These are phyloP conservation scores for Platanthera zijinensis DNA, from an alignment of 106 monocot genomes.

Conservation along the genomic window DNA sequence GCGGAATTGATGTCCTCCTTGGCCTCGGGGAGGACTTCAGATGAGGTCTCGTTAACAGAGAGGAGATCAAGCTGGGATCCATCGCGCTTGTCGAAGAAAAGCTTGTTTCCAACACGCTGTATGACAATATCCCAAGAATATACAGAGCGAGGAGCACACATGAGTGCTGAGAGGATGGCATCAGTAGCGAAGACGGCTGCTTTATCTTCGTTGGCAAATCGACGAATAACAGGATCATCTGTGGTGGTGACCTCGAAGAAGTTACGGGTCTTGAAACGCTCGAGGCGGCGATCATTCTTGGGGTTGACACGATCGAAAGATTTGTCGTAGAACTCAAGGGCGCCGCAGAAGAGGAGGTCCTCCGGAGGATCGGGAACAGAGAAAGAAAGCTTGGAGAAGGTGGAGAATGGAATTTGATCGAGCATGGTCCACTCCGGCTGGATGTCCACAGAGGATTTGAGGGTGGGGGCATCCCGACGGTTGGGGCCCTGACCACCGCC, in stretches of 20 bases:
- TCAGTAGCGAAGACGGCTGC: slow-evolving; percentile 96
- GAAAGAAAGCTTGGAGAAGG: slow-evolving; percentile 88
- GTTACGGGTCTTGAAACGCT: slow-evolving; percentile 81
- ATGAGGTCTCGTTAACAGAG: slow-evolving; percentile 78
- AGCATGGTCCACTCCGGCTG: slow-evolving; percentile 96
- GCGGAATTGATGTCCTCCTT: slow-evolving; percentile 98
- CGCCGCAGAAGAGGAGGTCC: slow-evolving; percentile 81
- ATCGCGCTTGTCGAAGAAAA: slow-evolving; percentile 96
- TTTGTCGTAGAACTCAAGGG: slow-evolving; percentile 75
- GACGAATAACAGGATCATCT: slow-evolving; percentile 90
- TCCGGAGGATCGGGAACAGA: slow-evolving; percentile 77
- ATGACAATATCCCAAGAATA: slow-evolving; percentile 90
- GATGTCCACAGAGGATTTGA: slow-evolving; percentile 83
- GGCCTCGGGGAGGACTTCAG: slow-evolving; percentile 72
- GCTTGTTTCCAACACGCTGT: slow-evolving; percentile 93
- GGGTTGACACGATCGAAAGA: slow-evolving; percentile 74
- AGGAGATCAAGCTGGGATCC: slow-evolving; percentile 91
- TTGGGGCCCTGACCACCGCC: background rate
- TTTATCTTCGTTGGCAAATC: slow-evolving; percentile 78
- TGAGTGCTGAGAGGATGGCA: slow-evolving; percentile 77
- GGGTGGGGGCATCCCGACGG: slow-evolving; percentile 38
- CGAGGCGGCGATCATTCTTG: slow-evolving; percentile 76
- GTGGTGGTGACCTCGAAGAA: slow-evolving; percentile 95
- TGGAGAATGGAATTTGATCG: slow-evolving; percentile 90
- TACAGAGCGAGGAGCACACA: slow-evolving; percentile 84